Percentiles rank a stretch among this genome's conserved stretches.
Evolutionary conservation across 2,329 filamentous ascomycete species (phyloP).

Genomic region (Pseudogymnoascus sp.): DNA sequence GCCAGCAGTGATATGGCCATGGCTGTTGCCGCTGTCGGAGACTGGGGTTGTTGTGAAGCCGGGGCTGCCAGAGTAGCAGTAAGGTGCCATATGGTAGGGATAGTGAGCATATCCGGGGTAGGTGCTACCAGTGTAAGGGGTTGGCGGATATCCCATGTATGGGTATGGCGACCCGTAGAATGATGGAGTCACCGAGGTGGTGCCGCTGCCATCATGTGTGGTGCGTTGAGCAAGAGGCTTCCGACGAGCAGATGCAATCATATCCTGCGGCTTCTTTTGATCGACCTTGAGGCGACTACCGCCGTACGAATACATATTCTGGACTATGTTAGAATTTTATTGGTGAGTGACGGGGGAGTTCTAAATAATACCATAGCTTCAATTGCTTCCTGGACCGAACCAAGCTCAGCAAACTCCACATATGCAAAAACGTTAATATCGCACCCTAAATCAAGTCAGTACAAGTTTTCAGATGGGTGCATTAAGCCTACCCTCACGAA

Average conservation of each 20-base stretch:
- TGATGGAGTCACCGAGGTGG: not conserved
- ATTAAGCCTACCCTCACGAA: constrained; percentile 21
- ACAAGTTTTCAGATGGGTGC: not conserved
- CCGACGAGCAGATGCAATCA: constrained; percentile 1
- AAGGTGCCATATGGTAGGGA: not conserved
- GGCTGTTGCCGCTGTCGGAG: not conserved
- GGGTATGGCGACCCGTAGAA: not conserved
- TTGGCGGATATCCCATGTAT: constrained; percentile 4
- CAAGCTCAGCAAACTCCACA: constrained; percentile 25
- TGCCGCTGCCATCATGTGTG: not conserved
- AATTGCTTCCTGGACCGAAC: constrained; percentile 18
- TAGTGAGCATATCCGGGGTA: not conserved
- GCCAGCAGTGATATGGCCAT: not conserved
- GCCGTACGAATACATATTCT: constrained; percentile 21
- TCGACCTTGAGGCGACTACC: constrained; percentile 23
- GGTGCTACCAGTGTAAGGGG: not conserved
- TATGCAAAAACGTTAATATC: constrained; percentile 30
- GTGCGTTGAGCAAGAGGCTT: not conserved
- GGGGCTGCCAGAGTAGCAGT: not conserved
- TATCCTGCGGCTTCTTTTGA: constrained; percentile 25
- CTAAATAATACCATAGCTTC: constrained; percentile 19
- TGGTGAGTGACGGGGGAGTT: not conserved
- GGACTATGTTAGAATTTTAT: not conserved
- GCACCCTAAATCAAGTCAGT: constrained; percentile 20
- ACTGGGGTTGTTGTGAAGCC: not conserved